Base-by-base conservation (phyloP, 257 asterid genomes). In the Solanum chilense region DNA sequence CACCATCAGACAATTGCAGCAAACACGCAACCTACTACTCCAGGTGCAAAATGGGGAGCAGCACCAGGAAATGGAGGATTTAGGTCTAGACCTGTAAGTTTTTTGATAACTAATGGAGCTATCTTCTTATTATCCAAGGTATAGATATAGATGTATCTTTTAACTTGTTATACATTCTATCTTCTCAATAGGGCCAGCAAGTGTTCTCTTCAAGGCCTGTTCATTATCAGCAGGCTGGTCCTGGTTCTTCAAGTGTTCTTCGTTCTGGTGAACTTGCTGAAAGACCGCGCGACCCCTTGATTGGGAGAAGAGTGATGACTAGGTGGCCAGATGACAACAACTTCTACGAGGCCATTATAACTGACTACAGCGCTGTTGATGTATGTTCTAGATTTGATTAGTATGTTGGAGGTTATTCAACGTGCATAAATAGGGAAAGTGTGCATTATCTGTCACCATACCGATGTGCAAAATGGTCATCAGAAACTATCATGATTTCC, bases 271-370 rank as follows among this genome's bases (percentile, higher is more conserved):
- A 92, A 82, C 93, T 89, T 89, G 90, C 93, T 64, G 97, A 92
- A 90, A 90, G 93, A 91, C 86, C 91, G 62, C 89, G 87, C 16
- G 95, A 93, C 84, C 89, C 99, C 12, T 88, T 96, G 75, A 86
- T 96, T 70, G 99, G 99, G 88, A 92, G 98, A 91, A 95, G 93
- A 88, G 99, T 97, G 92, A 97, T 97, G 99, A 96, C 92, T 77
- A 93, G 98, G 92, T 96, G 96, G 98, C 98, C 98, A 39, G 96
- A 88, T 10, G 99, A 96, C 95, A 92, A 91, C 89, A 97, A 96
- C 90, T 97, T 97, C 89, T 96, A 94, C 71, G 99, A 96, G 94
- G 99, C 99, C 87, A 84, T 93, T 88, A 93, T 97, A 90, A 91
- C 92, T 85, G 94, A 95, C 77, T 96, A 93, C 90, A 92, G 95